Evolutionary conservation across 331 rosid genomes (phyloP).

Genomic region (Acacia concinna): DNA sequence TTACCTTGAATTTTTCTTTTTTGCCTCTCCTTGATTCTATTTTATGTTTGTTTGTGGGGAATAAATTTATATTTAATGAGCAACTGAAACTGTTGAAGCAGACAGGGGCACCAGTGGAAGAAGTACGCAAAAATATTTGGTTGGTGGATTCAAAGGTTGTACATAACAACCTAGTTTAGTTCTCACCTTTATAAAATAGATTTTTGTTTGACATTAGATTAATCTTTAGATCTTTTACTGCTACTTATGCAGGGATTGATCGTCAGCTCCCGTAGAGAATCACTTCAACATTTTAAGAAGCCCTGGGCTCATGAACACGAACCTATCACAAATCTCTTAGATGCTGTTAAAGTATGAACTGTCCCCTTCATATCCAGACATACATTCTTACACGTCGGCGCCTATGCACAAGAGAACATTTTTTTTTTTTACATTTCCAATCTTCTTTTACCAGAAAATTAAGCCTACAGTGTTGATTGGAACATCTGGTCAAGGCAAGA

Average conservation of each 20-base stretch:
- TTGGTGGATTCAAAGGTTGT: constrained; percentile 93
- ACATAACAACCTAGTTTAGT: not conserved
- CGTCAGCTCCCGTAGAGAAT: constrained; percentile 74
- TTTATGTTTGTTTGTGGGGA: not conserved
- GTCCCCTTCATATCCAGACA: not conserved
- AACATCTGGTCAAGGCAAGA: constrained; percentile 87
- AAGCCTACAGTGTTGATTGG: constrained; percentile 95
- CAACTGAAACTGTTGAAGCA: constrained; percentile 45
- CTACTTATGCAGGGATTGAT: constrained; percentile 70
- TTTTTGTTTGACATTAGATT: constrained; percentile 16
- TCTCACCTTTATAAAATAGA: not conserved
- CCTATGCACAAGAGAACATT: not conserved
- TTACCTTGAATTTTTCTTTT: not conserved
- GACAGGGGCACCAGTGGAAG: constrained; percentile 86
- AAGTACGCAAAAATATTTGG: constrained; percentile 87
- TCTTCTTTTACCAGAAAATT: constrained; percentile 56
- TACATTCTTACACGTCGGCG: not conserved
- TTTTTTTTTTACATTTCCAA: not conserved
- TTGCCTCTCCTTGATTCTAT: not conserved
- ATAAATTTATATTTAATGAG: constrained; percentile 22
- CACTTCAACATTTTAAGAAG: constrained; percentile 92
- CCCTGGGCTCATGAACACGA: constrained; percentile 96
- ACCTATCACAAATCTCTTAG: constrained; percentile 61
- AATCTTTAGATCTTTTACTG: constrained; percentile 20
- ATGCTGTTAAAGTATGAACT: constrained; percentile 66